Percentiles rank a stretch among this genome's conserved stretches.
These are phyloP conservation scores for Pontederia crassipes DNA, from an alignment of 176 grass and related monocot genomes.

Conservation along the genomic window DNA sequence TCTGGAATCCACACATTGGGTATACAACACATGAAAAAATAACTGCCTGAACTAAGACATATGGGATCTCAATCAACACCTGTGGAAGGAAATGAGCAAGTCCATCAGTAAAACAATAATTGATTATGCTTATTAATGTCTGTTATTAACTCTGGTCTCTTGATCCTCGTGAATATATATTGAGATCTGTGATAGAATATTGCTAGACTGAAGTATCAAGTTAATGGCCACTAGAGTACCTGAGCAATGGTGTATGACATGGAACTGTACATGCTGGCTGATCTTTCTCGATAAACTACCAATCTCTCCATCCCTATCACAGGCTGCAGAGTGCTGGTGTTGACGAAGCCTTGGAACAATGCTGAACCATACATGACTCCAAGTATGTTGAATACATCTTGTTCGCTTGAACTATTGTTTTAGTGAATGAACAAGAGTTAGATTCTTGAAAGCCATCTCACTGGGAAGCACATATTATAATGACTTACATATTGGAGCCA, in stretches of 20 bases:
- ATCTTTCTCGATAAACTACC: constrained; percentile 34
- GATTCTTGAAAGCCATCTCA: too few species aligned
- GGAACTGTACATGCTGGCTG: constrained; percentile 33
- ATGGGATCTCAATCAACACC: background rate
- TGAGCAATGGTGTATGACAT: constrained; percentile 34
- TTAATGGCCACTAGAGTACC: constrained; percentile 5
- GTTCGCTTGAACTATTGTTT: background rate
- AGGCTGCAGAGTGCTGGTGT: constrained; percentile 29
- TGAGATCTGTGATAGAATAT: too few species aligned
- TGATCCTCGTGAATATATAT: too few species aligned
- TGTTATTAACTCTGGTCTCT: too few species aligned
- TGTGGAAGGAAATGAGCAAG: background rate
- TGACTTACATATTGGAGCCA: constrained; percentile 71
- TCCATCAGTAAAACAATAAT: too few species aligned
- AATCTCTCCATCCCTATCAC: constrained; percentile 28
- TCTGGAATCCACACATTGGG: constrained; percentile 46
- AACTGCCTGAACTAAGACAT: constrained; percentile 40
- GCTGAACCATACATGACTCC: constrained; percentile 31
- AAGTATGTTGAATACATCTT: constrained; percentile 22
- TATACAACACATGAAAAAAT: constrained; percentile 11
- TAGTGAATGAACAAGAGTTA: background rate
- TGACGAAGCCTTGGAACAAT: constrained; percentile 32
- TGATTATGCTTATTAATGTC: too few species aligned
- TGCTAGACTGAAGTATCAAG: too few species aligned
- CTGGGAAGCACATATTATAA: background rate